Evolutionary conservation across 2,329 filamentous ascomycete genomes (phyloP).

Genomic region (Chrysoporthe puriensis): DNA sequence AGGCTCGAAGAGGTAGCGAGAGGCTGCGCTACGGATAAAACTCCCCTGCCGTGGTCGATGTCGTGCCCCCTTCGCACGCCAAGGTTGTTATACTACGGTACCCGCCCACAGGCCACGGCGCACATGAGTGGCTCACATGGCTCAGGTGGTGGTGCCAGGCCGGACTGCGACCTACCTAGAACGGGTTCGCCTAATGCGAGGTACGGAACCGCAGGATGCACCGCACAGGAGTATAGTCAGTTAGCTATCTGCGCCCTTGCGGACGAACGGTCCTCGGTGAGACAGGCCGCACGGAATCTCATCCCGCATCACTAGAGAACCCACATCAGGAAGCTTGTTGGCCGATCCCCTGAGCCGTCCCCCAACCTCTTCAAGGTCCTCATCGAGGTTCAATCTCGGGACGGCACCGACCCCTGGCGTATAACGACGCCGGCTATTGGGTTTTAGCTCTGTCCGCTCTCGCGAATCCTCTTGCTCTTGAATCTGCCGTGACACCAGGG

Average conservation of each 20-base stretch:
- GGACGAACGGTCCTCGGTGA: background rate
- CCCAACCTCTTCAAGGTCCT: background rate
- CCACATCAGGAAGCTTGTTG: background rate
- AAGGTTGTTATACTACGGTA: background rate
- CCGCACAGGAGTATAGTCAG: background rate
- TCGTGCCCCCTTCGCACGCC: background rate
- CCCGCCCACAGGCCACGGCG: background rate
- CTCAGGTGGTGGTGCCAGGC: background rate
- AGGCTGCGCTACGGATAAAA: background rate
- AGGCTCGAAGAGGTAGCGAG: background rate
- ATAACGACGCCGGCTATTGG: background rate
- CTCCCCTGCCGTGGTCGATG: background rate
- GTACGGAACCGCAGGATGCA: conserved; percentile 4
- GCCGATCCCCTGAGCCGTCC: background rate
- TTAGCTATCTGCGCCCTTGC: background rate
- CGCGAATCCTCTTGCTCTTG: background rate
- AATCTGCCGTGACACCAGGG: background rate
- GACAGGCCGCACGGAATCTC: too few species aligned
- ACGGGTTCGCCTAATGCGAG: conserved; percentile 14
- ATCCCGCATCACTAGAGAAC: background rate
- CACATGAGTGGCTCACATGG: conserved; percentile 8
- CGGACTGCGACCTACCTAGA: conserved; percentile 19
- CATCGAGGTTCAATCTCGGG: background rate
- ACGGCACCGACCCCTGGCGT: background rate
- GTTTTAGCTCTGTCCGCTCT: background rate